phyloP scores from a whole-genome alignment of 1,139 yeast species.

The Hanseniaspora gamundiae region DNA sequence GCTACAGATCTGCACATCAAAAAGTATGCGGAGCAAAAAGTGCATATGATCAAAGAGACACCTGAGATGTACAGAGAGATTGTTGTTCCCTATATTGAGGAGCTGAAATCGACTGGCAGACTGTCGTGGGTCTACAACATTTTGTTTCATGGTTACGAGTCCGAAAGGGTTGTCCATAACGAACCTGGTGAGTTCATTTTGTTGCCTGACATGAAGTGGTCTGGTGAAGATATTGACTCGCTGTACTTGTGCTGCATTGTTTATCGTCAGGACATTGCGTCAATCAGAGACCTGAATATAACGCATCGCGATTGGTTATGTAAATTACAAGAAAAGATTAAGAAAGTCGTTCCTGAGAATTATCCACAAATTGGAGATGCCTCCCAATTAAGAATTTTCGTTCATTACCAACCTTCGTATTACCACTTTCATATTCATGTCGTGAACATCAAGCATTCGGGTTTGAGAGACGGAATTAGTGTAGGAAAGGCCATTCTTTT shows the following conservation, averaged over 20 bases:
- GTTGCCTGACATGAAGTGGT: slow-evolving; percentile 91
- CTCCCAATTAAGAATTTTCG: slow-evolving; percentile 49
- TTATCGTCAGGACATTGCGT: slow-evolving; percentile 54
- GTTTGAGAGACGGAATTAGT: slow-evolving; percentile 57
- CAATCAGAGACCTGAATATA: slow-evolving; percentile 61
- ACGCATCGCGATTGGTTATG: slow-evolving; percentile 47
- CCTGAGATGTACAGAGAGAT: slow-evolving; percentile 53
- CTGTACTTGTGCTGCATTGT: slow-evolving; percentile 74
- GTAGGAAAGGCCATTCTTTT: slow-evolving; percentile 75
- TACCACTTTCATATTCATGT: slow-evolving; percentile 41
- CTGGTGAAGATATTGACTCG: slow-evolving; percentile 49
- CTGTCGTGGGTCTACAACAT: slow-evolving; percentile 88
- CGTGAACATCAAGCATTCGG: slow-evolving; percentile 42
- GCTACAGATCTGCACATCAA: slow-evolving; percentile 78
- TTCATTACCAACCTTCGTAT: slow-evolving; percentile 93
- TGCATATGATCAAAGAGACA: slow-evolving; percentile 62
- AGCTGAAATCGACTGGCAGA: slow-evolving; percentile 59
- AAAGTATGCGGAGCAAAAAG: slow-evolving; percentile 49
- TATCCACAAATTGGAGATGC: slow-evolving; percentile 27
- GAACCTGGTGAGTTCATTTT: slow-evolving; percentile 50
- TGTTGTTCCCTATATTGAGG: slow-evolving; percentile 65
- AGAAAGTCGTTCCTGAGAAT: slow-evolving; percentile 34
- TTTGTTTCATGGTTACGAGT: slow-evolving; percentile 68
- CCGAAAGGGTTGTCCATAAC: slow-evolving; percentile 59
- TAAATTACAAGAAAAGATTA: slow-evolving; percentile 33